Evolutionary conservation across 495 filamentous ascomycete genomes (phyloP).

Genomic region (Penicillium ochrochloron): DNA sequence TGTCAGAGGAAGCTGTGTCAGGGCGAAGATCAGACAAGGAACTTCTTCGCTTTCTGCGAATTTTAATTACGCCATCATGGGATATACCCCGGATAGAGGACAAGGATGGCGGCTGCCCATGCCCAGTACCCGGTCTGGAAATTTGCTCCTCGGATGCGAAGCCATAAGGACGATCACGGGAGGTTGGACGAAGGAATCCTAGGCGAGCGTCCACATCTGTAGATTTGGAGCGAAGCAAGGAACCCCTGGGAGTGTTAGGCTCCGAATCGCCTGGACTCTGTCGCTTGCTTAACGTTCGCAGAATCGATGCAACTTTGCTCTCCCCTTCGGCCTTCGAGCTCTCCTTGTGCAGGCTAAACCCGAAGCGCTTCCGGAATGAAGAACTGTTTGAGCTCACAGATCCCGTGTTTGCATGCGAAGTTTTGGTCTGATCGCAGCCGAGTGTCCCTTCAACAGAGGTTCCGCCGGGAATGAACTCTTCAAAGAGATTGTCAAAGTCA

Average conservation of each 20-base stretch:
- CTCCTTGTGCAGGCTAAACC: conserved; percentile 75
- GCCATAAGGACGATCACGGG: conserved; percentile 64
- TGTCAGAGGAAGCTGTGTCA: conserved; percentile 52
- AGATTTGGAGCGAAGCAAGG: conserved; percentile 76
- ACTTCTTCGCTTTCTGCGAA: conserved; percentile 81
- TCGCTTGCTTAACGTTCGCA: conserved; percentile 89
- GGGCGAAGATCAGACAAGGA: conserved; percentile 86
- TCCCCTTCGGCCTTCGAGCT: conserved; percentile 72
- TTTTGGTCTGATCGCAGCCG: conserved; percentile 53
- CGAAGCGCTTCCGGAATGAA: conserved; percentile 81
- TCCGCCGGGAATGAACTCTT: conserved; percentile 61
- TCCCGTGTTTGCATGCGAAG: conserved; percentile 53
- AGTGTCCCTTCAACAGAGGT: conserved; percentile 46
- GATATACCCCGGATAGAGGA: conserved; percentile 43
- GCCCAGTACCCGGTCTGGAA: conserved; percentile 53
- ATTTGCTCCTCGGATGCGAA: conserved; percentile 48
- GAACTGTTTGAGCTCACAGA: conserved; percentile 76
- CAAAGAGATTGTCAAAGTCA: conserved; percentile 87
- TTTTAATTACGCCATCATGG: conserved; percentile 44
- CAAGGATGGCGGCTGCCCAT: conserved; percentile 44
- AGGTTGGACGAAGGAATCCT: conserved; percentile 62
- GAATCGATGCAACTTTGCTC: conserved; percentile 73
- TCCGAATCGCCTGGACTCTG: conserved; percentile 61
- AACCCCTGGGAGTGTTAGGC: conserved; percentile 62
- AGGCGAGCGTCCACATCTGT: conserved; percentile 69